Evolutionary conservation across 1,284 basidiomycete species (phyloP).

Genomic region (Mycosarcoma maydis): DNA sequence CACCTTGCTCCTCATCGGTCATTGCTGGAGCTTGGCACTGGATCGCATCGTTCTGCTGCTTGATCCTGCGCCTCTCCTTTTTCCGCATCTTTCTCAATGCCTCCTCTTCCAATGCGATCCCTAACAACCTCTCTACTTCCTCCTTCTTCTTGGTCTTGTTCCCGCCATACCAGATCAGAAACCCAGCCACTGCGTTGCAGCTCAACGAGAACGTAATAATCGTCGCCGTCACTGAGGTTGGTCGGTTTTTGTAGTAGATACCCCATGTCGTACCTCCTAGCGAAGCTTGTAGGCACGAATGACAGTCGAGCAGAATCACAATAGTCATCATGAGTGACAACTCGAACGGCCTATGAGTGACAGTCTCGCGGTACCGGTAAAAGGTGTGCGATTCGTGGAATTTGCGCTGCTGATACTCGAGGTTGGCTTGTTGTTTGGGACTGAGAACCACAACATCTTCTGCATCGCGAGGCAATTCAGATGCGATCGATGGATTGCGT

Average conservation of each 20-base stretch:
- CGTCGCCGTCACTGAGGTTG: constrained; percentile 72
- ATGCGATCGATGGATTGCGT: constrained; percentile 58
- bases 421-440: constrained; percentile 58
- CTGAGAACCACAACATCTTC: constrained; percentile 61
- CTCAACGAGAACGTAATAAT: constrained; percentile 81
- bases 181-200: constrained; percentile 80
- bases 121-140: constrained; percentile 77
- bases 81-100: constrained; percentile 50
- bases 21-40: no score
- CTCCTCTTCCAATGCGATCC: constrained; percentile 73
- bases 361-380: constrained; percentile 86
- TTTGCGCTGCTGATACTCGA: constrained; percentile 62
- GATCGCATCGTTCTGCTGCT: no score
- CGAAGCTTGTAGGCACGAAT: constrained; percentile 72
- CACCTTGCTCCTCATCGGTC: no score
- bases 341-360: constrained; percentile 82
- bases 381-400: constrained; percentile 70
- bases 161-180: constrained; percentile 82
- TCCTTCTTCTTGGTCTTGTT: constrained; percentile 79
- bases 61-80: constrained; percentile 10
- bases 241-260: constrained; percentile 69
- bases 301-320: constrained; percentile 58
- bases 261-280: constrained; percentile 80
- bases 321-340: constrained; percentile 66
- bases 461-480: constrained; percentile 52